Evolutionary conservation across 768 basidiomycete species (phyloP).

Genomic region (Termitomyces eurrhizus): DNA sequence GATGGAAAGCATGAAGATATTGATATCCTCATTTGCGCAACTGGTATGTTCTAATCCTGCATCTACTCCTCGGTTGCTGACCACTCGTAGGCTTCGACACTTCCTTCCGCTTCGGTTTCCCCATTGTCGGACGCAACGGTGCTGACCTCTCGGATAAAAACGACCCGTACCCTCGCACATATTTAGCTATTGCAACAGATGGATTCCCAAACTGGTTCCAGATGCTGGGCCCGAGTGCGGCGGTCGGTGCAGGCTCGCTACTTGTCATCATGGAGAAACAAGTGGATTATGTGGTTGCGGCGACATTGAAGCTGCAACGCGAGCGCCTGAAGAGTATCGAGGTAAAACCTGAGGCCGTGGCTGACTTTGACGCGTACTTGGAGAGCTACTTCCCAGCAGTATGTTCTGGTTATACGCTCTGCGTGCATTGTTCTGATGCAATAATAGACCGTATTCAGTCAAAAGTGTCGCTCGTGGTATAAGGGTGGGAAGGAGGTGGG

Average conservation of each 20-base stretch:
- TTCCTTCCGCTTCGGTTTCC: slow-evolving; percentile 42
- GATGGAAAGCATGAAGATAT: slow-evolving; percentile 53
- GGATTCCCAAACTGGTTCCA: slow-evolving; percentile 72
- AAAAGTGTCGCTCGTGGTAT: slow-evolving; percentile 62
- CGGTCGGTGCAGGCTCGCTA: slow-evolving; percentile 52
- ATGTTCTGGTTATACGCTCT: neutral
- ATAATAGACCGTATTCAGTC: slow-evolving; percentile 50
- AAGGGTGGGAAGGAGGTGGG: slow-evolving; percentile 58
- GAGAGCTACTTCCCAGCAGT: slow-evolving; percentile 51
- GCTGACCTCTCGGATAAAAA: slow-evolving; percentile 50
- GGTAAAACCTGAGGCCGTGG: slow-evolving; percentile 52
- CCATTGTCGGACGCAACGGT: slow-evolving; percentile 52
- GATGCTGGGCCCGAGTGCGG: slow-evolving; percentile 52
- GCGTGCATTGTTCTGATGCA: neutral
- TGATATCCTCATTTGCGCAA: slow-evolving; percentile 62
- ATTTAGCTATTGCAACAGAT: slow-evolving; percentile 54
- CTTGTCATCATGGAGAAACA: slow-evolving; percentile 52
- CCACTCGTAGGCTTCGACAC: slow-evolving; percentile 45
- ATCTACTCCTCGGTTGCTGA: neutral
- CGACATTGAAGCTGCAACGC: slow-evolving; percentile 55
- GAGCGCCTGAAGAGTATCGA: slow-evolving; percentile 63
- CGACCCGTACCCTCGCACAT: slow-evolving; percentile 51
- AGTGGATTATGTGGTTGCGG: slow-evolving; percentile 53
- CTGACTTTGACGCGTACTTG: slow-evolving; percentile 58
- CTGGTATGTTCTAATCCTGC: slow-evolving; percentile 31